These are phyloP conservation scores for Blechomonas ayalai DNA, from an alignment of 208 protist genomes.

Conservation along the genomic window DNA sequence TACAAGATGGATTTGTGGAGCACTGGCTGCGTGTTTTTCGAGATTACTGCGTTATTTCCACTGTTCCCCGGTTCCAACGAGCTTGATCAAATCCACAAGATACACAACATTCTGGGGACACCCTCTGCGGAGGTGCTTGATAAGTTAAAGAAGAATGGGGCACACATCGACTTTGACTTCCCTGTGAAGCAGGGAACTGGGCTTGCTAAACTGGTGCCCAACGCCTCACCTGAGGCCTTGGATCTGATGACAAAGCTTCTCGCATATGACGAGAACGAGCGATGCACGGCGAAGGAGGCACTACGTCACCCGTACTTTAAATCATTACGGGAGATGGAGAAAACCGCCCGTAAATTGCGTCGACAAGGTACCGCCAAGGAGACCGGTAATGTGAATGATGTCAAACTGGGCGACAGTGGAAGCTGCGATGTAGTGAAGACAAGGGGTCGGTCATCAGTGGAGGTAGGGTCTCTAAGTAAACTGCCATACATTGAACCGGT, in stretches of 20 bases:
- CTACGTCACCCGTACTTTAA: slow-evolving; percentile 87
- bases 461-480: too few species aligned
- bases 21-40: slow-evolving; percentile 84
- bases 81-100: slow-evolving; percentile 81
- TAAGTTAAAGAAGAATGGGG: slow-evolving; percentile 43
- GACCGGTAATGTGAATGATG: too few species aligned
- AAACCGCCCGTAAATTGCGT: too few species aligned
- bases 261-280: slow-evolving; percentile 82
- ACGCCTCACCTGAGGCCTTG: slow-evolving; percentile 57
- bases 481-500: too few species aligned
- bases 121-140: slow-evolving; percentile 72
- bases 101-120: slow-evolving; percentile 90
- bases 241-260: slow-evolving; percentile 87
- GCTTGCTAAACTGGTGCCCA: slow-evolving; percentile 53
- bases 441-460: too few species aligned
- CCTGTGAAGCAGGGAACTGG: slow-evolving; percentile 53
- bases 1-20: slow-evolving; percentile 91
- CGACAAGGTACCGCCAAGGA: too few species aligned
- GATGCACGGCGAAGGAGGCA: slow-evolving; percentile 87
- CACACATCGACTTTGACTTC: slow-evolving; percentile 67
- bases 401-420: too few species aligned
- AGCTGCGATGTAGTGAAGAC: too few species aligned
- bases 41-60: slow-evolving; percentile 69
- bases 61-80: slow-evolving; percentile 82
- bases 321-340: slow-evolving; percentile 50